phyloP scores from a whole-genome alignment of 495 filamentous ascomycete genomes.

The Aspergillus cristatus region DNA sequence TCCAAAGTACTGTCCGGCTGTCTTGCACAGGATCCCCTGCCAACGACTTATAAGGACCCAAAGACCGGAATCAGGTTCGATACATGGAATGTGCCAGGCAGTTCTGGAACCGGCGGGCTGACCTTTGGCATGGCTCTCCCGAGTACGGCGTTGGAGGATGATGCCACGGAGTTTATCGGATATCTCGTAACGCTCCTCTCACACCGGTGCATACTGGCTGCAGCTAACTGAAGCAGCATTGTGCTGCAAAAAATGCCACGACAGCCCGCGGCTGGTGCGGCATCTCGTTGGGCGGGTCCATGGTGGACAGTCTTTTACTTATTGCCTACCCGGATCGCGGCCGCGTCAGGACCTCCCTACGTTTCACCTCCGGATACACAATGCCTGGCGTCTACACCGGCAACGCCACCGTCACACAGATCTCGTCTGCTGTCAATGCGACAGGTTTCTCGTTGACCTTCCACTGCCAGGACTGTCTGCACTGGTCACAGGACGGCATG shows the following conservation, averaged over 20 bases:
- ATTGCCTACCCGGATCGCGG: slow-evolving; percentile 45
- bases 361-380: slow-evolving; percentile 45
- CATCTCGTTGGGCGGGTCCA: slow-evolving; percentile 45
- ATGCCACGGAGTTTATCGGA: slow-evolving; percentile 52
- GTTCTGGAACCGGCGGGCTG: slow-evolving; percentile 21
- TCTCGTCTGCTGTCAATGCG: slow-evolving; percentile 45
- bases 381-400: slow-evolving; percentile 49
- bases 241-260: slow-evolving; percentile 5
- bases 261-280: slow-evolving; percentile 45
- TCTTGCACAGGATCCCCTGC: no score
- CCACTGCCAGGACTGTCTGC: slow-evolving; percentile 53
- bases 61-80: no score
- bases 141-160: slow-evolving; percentile 34
- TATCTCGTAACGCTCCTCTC: slow-evolving; percentile 15
- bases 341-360: slow-evolving; percentile 44
- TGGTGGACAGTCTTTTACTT: slow-evolving; percentile 50
- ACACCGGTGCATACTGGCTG: no score
- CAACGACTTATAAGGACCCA: neutral
- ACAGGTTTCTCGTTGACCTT: slow-evolving; percentile 50
- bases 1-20: no score
- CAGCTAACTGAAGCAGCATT: slow-evolving; percentile 8
- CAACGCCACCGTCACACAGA: slow-evolving; percentile 45
- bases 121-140: slow-evolving; percentile 52
- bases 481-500: slow-evolving; percentile 45
- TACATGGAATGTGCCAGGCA: neutral